phyloP scores from a whole-genome alignment of 129 eudicot genomes.

The Tagetes erecta region DNA sequence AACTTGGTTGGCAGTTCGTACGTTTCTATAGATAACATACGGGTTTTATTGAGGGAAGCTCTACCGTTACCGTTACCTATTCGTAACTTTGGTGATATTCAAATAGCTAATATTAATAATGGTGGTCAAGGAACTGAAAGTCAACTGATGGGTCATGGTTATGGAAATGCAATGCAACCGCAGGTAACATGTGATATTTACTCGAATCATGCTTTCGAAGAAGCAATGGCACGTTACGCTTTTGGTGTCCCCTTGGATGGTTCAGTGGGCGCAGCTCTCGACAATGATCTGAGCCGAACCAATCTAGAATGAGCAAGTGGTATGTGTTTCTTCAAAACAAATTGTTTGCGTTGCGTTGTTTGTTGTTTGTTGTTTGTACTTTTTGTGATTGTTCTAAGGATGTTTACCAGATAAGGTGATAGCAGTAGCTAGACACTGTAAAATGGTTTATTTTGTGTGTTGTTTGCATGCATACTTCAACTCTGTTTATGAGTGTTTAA shows the following conservation, averaged over 20 bases:
- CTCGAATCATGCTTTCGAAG: neutral
- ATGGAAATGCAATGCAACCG: neutral
- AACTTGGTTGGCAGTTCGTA: slow-evolving; percentile 9
- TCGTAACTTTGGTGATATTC: too few relatives aligned
- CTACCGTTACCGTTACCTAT: neutral
- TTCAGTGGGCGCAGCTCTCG: neutral
- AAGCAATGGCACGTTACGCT: neutral
- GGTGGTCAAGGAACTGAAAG: slow-evolving; percentile 3
- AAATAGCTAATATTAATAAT: too few relatives aligned
- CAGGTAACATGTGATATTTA: too few relatives aligned
- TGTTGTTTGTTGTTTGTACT: neutral
- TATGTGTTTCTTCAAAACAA: slow-evolving; percentile 9
- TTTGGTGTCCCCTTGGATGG: slow-evolving; percentile 7
- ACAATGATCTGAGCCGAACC: neutral
- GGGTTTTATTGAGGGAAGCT: slow-evolving; percentile 7
- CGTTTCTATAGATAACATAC: slow-evolving; percentile 14
- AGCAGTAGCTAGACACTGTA: neutral
- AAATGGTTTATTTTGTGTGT: neutral
- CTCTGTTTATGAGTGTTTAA: too few relatives aligned
- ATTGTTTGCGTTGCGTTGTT: neutral
- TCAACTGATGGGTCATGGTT: neutral
- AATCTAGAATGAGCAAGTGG: slow-evolving; percentile 5
- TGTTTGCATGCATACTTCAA: too few relatives aligned
- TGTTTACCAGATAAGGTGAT: neutral
- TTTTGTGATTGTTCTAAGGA: neutral